Conservation (phyloP, 176 grass and related monocot species). For the Coix lacrymajobi region DNA sequence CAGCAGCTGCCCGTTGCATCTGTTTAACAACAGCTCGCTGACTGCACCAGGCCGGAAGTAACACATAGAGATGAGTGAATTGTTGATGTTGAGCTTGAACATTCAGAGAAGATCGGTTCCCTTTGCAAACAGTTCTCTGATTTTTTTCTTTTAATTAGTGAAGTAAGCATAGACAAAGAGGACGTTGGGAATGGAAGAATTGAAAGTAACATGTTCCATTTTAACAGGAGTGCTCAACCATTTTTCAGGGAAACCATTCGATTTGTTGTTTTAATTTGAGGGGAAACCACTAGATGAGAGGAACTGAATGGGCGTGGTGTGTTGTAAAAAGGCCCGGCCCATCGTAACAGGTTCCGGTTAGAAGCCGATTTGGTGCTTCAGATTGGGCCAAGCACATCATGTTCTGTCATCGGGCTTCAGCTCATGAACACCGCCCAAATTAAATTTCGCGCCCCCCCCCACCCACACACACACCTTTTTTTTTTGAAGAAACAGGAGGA, state of each 20-base stretch:
- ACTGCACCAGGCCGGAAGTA: background rate
- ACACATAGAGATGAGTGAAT: conserved; percentile 6
- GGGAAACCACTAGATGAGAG: background rate
- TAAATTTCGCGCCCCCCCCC: too few species aligned
- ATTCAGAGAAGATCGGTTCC: background rate
- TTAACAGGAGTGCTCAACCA: background rate
- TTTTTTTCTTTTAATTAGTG: background rate
- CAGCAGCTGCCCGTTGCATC: background rate
- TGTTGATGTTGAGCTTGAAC: conserved; percentile 21
- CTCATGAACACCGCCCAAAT: too few species aligned
- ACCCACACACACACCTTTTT: too few species aligned
- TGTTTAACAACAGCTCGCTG: background rate
- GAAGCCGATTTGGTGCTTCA: background rate
- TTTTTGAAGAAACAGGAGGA: too few species aligned
- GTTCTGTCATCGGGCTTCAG: too few species aligned
- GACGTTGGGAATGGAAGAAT: background rate
- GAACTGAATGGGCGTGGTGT: background rate
- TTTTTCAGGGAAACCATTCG: background rate
- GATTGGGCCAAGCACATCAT: background rate
- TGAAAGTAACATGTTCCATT: conserved; percentile 6
- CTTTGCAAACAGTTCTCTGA: background rate
- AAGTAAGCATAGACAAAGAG: background rate
- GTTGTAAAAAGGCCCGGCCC: background rate
- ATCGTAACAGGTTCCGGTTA: background rate
- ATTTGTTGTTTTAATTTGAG: background rate